phyloP scores from a whole-genome alignment of 805 yeast genomes.

The Candida suzukii region DNA sequence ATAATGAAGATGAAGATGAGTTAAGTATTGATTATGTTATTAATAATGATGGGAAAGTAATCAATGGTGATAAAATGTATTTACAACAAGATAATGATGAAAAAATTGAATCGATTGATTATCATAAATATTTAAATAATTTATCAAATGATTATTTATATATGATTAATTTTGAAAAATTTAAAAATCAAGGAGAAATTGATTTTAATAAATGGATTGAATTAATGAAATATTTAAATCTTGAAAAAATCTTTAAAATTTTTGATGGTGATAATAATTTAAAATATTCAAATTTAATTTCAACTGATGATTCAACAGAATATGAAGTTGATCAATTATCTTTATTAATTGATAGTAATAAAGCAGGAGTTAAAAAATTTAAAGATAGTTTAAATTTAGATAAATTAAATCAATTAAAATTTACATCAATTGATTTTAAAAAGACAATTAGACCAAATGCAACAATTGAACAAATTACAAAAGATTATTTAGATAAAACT shows the following conservation, averaged over 20 bases:
- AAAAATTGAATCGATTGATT: neutral
- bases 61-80: constrained; percentile 1
- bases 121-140: neutral
- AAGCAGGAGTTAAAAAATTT: constrained; percentile 25
- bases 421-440: constrained; percentile 35
- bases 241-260: neutral
- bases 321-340: neutral
- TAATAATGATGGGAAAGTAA: constrained; percentile 1
- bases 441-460: constrained; percentile 29
- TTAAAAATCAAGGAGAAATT: constrained; percentile 4
- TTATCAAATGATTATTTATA: constrained; percentile 7
- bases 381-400: constrained; percentile 12
- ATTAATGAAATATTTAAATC: neutral
- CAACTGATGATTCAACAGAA: neutral
- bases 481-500: constrained; percentile 51
- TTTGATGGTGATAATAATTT: too few relatives aligned
- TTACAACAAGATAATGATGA: neutral
- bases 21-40: constrained; percentile 5
- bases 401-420: constrained; percentile 29
- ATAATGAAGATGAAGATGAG: constrained; percentile 23
- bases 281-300: neutral
- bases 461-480: constrained; percentile 35
- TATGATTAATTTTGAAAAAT: constrained; percentile 17
- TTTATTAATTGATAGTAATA: constrained; percentile 2
- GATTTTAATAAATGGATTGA: constrained; percentile 1